Conservation (phyloP, 73 alveolate genomes). For the Uronychia binucleata region DNA sequence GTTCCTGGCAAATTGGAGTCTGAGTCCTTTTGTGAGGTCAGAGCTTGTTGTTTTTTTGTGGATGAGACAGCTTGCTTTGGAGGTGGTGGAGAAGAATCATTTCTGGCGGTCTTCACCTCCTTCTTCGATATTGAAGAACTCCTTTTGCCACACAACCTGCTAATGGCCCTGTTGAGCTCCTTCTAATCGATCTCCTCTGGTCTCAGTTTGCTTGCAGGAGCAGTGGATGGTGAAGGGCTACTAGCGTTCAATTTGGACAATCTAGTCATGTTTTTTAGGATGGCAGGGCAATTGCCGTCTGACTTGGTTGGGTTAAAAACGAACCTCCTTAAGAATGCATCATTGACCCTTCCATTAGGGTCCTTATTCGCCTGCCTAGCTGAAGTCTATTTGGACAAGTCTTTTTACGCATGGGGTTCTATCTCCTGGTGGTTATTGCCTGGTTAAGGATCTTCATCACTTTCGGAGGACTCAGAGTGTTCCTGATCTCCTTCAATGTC, state of each 20-base stretch:
- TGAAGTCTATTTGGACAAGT: no score
- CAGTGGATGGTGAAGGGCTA: neutral
- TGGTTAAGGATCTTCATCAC: no score
- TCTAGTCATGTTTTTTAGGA: neutral
- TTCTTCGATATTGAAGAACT: neutral
- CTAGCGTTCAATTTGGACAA: neutral
- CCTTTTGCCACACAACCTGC: neutral
- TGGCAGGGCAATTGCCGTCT: neutral
- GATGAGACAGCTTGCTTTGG: neutral
- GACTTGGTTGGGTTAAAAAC: neutral
- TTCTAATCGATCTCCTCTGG: neutral
- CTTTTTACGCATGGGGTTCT: no score
- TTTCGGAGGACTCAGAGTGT: neutral
- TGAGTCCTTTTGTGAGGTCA: neutral
- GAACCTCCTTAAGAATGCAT: neutral
- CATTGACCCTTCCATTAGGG: neutral
- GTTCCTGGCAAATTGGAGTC: neutral
- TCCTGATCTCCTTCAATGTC: neutral
- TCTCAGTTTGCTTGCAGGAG: neutral
- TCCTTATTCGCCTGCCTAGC: no score
- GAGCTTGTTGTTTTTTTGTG: neutral
- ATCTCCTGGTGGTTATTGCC: no score
- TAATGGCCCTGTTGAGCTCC: neutral
- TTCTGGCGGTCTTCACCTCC: neutral
- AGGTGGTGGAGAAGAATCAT: neutral